Conservation (phyloP, 805 yeast genomes). For the Monosporozyma servazzii region DNA sequence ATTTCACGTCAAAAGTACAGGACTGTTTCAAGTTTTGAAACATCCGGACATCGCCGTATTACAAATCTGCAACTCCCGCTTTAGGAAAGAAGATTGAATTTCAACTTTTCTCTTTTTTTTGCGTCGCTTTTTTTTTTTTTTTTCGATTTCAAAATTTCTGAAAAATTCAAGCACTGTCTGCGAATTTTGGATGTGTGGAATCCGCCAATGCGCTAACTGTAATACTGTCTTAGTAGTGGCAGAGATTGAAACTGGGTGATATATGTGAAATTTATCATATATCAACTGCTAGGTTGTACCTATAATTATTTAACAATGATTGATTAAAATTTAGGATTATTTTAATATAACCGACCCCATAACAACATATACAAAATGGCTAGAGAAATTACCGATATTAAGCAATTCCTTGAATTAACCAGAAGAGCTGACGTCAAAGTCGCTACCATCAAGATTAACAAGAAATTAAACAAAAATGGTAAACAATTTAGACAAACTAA, state of each 20-base stretch:
- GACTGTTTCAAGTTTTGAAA: not conserved
- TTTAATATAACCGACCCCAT: not conserved
- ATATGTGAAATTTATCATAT: not conserved
- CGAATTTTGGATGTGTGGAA: too few species aligned
- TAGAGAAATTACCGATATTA: slow-evolving; percentile 87
- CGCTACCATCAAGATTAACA: slow-evolving; percentile 92
- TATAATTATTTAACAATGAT: not conserved
- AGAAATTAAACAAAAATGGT: slow-evolving; percentile 71
- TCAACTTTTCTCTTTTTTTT: not conserved
- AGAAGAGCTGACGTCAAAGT: slow-evolving; percentile 91
- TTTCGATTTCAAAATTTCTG: not conserved
- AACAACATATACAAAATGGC: slow-evolving; percentile 20
- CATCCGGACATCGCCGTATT: not conserved
- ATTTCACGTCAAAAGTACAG: not conserved
- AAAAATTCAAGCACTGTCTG: not conserved
- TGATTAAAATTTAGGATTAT: not conserved
- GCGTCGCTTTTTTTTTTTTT: not conserved
- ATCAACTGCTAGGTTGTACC: not conserved
- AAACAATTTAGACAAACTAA: slow-evolving; percentile 87
- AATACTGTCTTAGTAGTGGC: not conserved
- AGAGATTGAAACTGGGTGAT: not conserved
- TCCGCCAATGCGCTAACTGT: too few species aligned
- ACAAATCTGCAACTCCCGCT: not conserved
- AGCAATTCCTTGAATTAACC: slow-evolving; percentile 93
- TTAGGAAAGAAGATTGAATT: not conserved